Base-by-base conservation (phyloP, 306 rosid species). In the Vigna nakashimae region DNA sequence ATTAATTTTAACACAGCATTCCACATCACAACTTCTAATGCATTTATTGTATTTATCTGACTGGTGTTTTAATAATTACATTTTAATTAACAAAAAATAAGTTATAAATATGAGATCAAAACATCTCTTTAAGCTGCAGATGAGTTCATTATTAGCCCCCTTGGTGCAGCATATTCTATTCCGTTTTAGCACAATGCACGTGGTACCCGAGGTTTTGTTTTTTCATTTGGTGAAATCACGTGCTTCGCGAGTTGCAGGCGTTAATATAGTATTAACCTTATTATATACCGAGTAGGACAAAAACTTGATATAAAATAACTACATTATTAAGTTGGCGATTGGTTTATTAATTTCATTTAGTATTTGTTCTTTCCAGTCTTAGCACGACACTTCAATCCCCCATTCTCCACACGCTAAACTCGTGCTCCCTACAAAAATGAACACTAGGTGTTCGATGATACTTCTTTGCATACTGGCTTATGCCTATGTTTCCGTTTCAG, bases 201-300 rank as follows among this genome's bases (percentile, higher is more conserved):
- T 7, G 74, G 17, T 64, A 49, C 67, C 7, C 83, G 86, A 48
- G 83, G 12, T 43, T 43, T 30, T 30, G 5, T 30, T 42, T 42
- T 42, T 43, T 9, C 3, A 36, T 9, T 42, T 43, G 12, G 3
- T 43, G 13, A 43, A 43, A 9, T 43, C 60, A 53, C 78, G 69
- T 4, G 74, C 36, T 64, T 28, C 73, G 14, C 83, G 86, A 48
- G 86, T 30, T 60, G 15, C 86, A 22, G 73, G 77, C 71, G 30
- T 17, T 49, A 13, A 18, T 73, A 74, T 26, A 76, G 62, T 62
- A 76, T 63, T 69, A 20, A 40, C 68, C 48, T 34, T 62, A 15
- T 6, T 66, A 22, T 9, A 40, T 8, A 40, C 22, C 1, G 14
- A 45, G 15, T 36, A 11, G 52, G 68, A 55, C 59, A 2, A 50